Evolutionary conservation across 164 flowering plant genomes (phyloP).

Genomic region (Piper longum): DNA sequence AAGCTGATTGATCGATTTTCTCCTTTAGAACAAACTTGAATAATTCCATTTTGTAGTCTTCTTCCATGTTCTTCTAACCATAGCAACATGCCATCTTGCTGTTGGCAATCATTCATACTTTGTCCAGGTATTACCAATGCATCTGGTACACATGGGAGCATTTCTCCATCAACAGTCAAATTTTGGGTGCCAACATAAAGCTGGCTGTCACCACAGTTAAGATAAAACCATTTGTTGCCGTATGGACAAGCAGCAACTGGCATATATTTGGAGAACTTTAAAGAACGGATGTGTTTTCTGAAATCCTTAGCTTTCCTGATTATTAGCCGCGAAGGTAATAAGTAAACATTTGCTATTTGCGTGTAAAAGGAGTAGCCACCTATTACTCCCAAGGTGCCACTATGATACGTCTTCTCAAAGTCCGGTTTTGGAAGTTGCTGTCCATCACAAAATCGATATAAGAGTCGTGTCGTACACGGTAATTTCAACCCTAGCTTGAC

Average conservation of each 20-base stretch:
- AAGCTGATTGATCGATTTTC: constrained; percentile 34
- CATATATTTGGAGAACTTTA: constrained; percentile 28
- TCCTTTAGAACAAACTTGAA: constrained; percentile 34
- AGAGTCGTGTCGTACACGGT: constrained; percentile 63
- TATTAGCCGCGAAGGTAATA: constrained; percentile 42
- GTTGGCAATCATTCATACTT: constrained; percentile 21
- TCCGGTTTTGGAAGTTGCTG: constrained; percentile 24
- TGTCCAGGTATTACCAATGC: constrained; percentile 29
- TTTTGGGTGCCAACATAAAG: constrained; percentile 73
- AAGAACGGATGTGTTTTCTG: constrained; percentile 18
- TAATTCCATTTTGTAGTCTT: constrained; percentile 56
- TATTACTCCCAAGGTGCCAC: constrained; percentile 42
- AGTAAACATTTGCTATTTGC: constrained; percentile 53
- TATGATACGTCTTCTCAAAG: constrained; percentile 1
- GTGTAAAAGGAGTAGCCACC: constrained; percentile 75
- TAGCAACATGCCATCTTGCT: constrained; percentile 69
- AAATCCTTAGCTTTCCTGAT: constrained; percentile 32
- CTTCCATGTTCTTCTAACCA: constrained; percentile 92
- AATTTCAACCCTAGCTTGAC: constrained; percentile 44
- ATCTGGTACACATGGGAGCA: constrained; percentile 77
- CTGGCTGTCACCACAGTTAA: constrained; percentile 58
- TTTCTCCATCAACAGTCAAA: constrained; percentile 39
- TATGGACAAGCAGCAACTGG: constrained; percentile 49
- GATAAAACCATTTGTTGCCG: constrained; percentile 49
- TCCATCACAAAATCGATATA: constrained; percentile 83